A percentile compares a stretch with the other conserved stretches of the same genome.
These are phyloP conservation scores for Aspergillus conjunctus DNA, from an alignment of 495 filamentous ascomycete species.

Conservation along the genomic window DNA sequence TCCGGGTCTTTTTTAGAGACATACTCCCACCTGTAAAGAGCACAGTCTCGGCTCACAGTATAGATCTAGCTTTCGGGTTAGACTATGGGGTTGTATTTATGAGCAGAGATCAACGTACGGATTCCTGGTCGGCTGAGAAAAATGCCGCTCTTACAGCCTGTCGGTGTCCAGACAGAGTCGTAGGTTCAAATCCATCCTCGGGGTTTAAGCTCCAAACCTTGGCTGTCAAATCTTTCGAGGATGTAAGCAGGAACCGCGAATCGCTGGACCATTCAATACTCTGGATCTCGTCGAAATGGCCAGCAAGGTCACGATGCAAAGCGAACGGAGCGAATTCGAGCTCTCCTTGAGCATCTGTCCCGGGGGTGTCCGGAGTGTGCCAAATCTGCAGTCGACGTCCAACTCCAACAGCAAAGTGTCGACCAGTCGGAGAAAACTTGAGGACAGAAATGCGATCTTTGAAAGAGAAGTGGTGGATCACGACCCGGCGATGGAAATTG, in stretches of 20 bases:
- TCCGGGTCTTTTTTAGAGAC: conserved; percentile 56
- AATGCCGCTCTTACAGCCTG: conserved; percentile 85
- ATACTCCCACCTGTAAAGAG: conserved; percentile 67
- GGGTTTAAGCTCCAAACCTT: conserved; percentile 91
- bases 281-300: conserved; percentile 84
- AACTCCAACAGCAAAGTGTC: conserved; percentile 82
- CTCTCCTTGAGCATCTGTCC: conserved; percentile 73
- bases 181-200: conserved; percentile 86
- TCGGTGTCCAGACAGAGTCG: conserved; percentile 84
- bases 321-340: conserved; percentile 95
- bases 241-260: conserved; percentile 88
- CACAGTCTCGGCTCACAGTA: conserved; percentile 68
- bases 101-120: conserved; percentile 40
- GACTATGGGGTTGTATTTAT: conserved; percentile 49
- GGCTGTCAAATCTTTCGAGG: conserved; percentile 88
- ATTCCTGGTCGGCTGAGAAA: conserved; percentile 92
- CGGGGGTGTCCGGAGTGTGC: conserved; percentile 89
- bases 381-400: conserved; percentile 89
- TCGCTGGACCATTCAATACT: conserved; percentile 93
- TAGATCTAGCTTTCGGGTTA: conserved; percentile 61
- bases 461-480: conserved; percentile 93
- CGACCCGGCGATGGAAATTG: conserved; percentile 80
- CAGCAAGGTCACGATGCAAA: conserved; percentile 78
- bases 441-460: conserved; percentile 78
- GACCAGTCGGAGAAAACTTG: conserved; percentile 88